Conservation (phyloP, 2,329 filamentous ascomycete genomes). For the Tolypocladium nubicola region DNA sequence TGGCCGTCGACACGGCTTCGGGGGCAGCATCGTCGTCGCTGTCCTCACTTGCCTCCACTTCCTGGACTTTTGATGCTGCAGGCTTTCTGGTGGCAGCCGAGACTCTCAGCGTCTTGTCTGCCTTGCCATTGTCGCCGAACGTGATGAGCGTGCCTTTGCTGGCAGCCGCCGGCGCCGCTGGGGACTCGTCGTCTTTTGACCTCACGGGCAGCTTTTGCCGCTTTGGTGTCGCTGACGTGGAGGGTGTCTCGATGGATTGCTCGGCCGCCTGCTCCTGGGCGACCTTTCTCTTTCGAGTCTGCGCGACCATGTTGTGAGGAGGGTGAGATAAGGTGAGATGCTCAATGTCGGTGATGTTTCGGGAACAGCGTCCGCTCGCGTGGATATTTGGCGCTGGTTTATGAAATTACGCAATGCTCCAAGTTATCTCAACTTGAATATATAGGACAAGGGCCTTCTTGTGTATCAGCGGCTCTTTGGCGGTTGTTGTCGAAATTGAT, state of each 20-base stretch:
- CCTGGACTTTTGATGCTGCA: conserved; percentile 7
- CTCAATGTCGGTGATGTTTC: not conserved
- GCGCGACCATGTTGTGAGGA: conserved; percentile 6
- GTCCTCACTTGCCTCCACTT: conserved; percentile 23
- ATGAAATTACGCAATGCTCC: too few relatives aligned
- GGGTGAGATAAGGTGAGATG: not conserved
- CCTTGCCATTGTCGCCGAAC: conserved; percentile 23
- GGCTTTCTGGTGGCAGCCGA: conserved; percentile 5
- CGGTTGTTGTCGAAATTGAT: not conserved
- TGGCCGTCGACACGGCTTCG: conserved; percentile 45
- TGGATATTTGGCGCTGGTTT: not conserved
- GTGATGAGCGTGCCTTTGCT: conserved; percentile 19
- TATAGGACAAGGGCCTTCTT: not conserved
- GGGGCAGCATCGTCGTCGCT: conserved; percentile 47
- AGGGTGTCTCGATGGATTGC: conserved; percentile 1
- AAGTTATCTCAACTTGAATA: not conserved
- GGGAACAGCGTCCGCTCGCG: not conserved
- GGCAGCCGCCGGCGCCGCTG: conserved; percentile 2
- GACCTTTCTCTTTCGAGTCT: conserved; percentile 20
- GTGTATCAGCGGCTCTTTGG: not conserved
- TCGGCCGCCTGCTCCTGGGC: conserved; percentile 9
- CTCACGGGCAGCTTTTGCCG: conserved; percentile 23
- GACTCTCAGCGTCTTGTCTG: conserved; percentile 7
- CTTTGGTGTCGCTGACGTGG: conserved; percentile 9
- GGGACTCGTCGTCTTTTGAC: conserved; percentile 17